Evolutionary conservation across 306 rosid genomes (phyloP).

Genomic region (Quercus alba): DNA sequence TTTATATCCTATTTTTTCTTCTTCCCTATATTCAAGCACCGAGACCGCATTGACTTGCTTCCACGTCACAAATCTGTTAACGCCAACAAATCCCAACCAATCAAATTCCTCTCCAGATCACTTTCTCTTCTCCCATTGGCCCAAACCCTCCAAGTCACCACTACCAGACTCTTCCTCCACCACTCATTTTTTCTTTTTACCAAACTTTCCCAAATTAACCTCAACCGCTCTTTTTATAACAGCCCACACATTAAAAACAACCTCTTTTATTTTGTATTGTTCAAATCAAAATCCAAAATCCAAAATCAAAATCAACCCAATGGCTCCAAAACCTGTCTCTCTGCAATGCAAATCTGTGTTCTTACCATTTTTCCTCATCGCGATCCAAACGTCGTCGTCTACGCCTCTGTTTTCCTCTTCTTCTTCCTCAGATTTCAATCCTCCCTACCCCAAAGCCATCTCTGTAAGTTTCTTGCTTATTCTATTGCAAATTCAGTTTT

Average conservation of each 20-base stretch:
- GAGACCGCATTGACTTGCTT: not conserved
- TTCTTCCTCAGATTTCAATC: conserved; percentile 34
- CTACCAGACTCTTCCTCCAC: conserved; percentile 21
- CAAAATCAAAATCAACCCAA: too few relatives aligned
- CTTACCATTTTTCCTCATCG: conserved; percentile 12
- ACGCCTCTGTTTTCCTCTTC: conserved; percentile 40
- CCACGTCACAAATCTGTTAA: conserved; percentile 17
- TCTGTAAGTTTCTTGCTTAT: conserved; percentile 34
- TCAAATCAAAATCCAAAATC: too few relatives aligned
- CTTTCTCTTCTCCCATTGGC: conserved; percentile 47
- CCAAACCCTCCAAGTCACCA: conserved; percentile 46
- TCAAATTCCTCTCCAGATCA: conserved; percentile 23
- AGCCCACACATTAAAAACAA: too few relatives aligned
- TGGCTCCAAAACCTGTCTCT: too few relatives aligned
- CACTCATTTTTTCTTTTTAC: not conserved
- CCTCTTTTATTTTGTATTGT: too few relatives aligned
- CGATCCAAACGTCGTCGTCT: not conserved
- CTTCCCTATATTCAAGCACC: too few relatives aligned
- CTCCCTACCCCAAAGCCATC: conserved; percentile 59
- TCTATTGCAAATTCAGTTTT: too few relatives aligned
- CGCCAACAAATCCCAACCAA: conserved; percentile 48
- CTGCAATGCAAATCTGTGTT: not conserved
- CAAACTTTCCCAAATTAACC: too few relatives aligned
- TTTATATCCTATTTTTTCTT: too few relatives aligned
- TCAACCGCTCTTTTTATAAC: too few relatives aligned